phyloP scores from a whole-genome alignment of 164 flowering plant species.

The Echeveria elegans region DNA sequence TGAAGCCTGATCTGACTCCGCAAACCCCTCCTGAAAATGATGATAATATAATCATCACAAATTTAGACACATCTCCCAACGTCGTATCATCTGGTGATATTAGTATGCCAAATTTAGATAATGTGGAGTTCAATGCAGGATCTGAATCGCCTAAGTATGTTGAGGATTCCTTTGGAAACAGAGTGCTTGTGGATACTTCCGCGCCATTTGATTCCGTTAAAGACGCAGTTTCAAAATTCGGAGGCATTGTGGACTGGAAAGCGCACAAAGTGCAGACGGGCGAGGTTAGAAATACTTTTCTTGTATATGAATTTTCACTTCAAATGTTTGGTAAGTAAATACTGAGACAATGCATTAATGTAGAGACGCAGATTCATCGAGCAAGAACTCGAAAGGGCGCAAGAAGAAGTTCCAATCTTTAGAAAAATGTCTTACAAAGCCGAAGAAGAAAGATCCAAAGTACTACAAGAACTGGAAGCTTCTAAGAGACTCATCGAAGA shows the following conservation, averaged over 20 bases:
- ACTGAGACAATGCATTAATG: constrained; percentile 7
- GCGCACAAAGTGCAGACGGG: constrained; percentile 71
- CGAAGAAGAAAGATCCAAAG: constrained; percentile 43
- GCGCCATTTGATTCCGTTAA: constrained; percentile 92
- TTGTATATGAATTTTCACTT: too few relatives aligned
- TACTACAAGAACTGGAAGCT: constrained; percentile 57
- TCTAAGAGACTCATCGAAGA: constrained; percentile 71
- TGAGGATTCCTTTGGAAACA: constrained; percentile 9
- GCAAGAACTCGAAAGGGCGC: constrained; percentile 64
- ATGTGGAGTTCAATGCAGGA: neutral
- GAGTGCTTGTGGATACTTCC: constrained; percentile 64
- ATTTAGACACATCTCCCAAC: too few relatives aligned
- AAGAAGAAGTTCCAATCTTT: constrained; percentile 59
- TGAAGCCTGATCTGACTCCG: too few relatives aligned
- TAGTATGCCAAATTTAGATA: too few relatives aligned
- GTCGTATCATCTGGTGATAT: too few relatives aligned
- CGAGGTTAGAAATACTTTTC: constrained; percentile 76
- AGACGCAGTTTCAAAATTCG: too few relatives aligned
- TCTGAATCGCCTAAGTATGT: neutral
- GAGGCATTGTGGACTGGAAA: too few relatives aligned
- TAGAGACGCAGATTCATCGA: constrained; percentile 63
- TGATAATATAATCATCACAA: too few relatives aligned
- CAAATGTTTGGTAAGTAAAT: neutral
- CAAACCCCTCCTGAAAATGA: too few relatives aligned
- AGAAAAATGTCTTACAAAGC: constrained; percentile 44